A percentile compares a stretch with the other conserved stretches of the same genome.
phyloP scores from a whole-genome alignment of 768 basidiomycete genomes.

The Auricularia sp. region DNA sequence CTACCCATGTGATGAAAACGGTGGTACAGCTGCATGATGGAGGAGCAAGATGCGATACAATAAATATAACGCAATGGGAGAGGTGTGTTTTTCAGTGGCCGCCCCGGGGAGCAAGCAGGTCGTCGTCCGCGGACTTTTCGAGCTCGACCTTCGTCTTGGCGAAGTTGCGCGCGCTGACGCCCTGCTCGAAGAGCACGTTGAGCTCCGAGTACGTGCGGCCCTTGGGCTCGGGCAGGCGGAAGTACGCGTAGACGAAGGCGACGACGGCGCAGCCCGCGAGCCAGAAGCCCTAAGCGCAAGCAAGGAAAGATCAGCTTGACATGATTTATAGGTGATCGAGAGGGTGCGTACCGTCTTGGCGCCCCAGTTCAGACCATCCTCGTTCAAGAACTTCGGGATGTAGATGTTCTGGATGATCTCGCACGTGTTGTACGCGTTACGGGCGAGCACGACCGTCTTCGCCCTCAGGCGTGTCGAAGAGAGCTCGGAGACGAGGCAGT shows the following conservation, averaged over 20 bases:
- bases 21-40: too few species aligned
- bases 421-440: conserved; percentile 12
- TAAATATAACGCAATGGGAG: too few species aligned
- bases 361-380: conserved; percentile 3
- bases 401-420: conserved; percentile 14
- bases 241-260: not conserved
- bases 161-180: conserved; percentile 23
- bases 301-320: conserved; percentile 14
- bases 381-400: conserved; percentile 2
- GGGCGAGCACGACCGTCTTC: conserved; percentile 22
- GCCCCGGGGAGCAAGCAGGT: too few species aligned
- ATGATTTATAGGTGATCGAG: conserved; percentile 4
- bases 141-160: conserved; percentile 16
- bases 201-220: conserved; percentile 20
- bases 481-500: conserved; percentile 19
- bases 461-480: conserved; percentile 21
- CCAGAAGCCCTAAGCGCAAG: conserved; percentile 10
- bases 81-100: too few species aligned
- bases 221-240: not conserved
- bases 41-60: too few species aligned
- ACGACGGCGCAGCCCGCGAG: conserved; percentile 1
- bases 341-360: conserved; percentile 10
- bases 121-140: not conserved
- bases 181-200: conserved; percentile 27
- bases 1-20: too few species aligned